Conservation (phyloP, 345 rosid species). For the Pistacia atlantica region DNA sequence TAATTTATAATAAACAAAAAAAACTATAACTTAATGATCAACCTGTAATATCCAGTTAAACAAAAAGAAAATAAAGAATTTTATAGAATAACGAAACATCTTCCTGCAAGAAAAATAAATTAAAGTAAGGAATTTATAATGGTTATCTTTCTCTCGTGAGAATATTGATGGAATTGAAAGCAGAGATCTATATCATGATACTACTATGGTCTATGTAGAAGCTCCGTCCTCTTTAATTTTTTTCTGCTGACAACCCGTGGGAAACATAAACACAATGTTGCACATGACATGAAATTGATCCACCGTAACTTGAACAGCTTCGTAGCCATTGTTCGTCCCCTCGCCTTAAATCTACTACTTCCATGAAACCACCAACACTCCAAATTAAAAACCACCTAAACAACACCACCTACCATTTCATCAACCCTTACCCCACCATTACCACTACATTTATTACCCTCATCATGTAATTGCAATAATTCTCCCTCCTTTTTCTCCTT, state of each 20-base stretch:
- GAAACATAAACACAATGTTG: background rate
- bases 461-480: conserved; percentile 9
- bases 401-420: conserved; percentile 30
- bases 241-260: background rate
- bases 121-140: background rate
- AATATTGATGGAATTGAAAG: background rate
- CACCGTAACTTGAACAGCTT: background rate
- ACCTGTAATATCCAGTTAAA: background rate
- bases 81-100: conserved; percentile 10
- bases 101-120: background rate
- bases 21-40: background rate
- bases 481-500: conserved; percentile 25
- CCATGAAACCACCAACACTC: conserved; percentile 23
- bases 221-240: background rate
- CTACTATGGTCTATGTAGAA: background rate
- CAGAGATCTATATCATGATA: background rate
- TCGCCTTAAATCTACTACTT: conserved; percentile 15
- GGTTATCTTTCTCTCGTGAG: background rate
- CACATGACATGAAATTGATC: background rate
- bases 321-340: background rate
- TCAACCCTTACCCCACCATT: background rate
- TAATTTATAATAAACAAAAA: background rate
- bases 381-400: conserved; percentile 19
- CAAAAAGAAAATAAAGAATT: conserved; percentile 25
- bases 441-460: conserved; percentile 23